Evolutionary conservation across 2,329 filamentous ascomycete species (phyloP), one percentile per base, ranked within the genome.

Genomic region (Aspergillus arachidicola): DNA sequence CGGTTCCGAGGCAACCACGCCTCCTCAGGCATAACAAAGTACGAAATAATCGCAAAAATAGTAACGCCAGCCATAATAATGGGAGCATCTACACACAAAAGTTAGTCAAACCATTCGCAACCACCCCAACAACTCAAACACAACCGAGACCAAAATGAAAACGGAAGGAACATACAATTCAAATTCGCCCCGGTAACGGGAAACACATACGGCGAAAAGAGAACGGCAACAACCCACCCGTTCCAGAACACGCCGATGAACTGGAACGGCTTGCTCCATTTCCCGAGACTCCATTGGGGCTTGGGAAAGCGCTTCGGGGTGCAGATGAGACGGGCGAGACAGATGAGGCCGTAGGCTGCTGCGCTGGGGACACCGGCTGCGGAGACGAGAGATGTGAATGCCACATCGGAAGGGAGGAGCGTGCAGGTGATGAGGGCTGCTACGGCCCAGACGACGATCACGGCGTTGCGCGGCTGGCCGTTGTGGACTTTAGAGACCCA

Each of bases 401-500:
- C 83, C 6, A 84, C 82, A 10, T 76, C 73, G 0, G 85, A 87
- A 0, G 86, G 83, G 1, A 88, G 76, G 57, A 88, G 85, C 0
- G 84, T 87, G 78, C 86, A 88, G 19, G 85, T 85, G 41, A 88
- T 76, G 23, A 87, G 67, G 2, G 85, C 78, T 1, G 84, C 80
- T 11, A 87, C 83, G 2, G 67, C 79, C 80, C 85, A 86, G 66
- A 88, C 85, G 11, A 87, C 84, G 21, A 86, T 81, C 50, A 89
- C 83, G 6, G 86, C 86, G 68, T 88, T 87, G 16, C 82, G 81
- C 0, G 87, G 87, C 65, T 88, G 86, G 58, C 86, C 86, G 28
- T 82, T 77, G 10, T 80, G 74, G 2, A 89, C 85, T 21, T 79
- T 73, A 4, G 85, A 83, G 50, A 88, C 86, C 84, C 86, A 87